Evolutionary conservation across 2,329 filamentous ascomycete genomes (phyloP).

Genomic region (Penicillium sp.): DNA sequence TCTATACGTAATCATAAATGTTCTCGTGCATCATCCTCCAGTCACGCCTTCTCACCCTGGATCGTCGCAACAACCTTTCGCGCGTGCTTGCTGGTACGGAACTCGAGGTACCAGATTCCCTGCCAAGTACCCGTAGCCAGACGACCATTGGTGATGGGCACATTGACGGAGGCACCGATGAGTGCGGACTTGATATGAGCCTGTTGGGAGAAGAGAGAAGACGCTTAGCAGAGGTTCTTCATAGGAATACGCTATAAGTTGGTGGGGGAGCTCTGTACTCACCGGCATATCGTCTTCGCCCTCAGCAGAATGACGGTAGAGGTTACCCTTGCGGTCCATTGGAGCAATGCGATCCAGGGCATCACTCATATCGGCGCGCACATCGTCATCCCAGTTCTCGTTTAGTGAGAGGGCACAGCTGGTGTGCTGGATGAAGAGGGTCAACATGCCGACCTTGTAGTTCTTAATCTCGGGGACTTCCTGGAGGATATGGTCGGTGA

Average conservation of each 20-base stretch:
- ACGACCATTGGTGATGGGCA: constrained; percentile 86
- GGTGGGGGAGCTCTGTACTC: background rate
- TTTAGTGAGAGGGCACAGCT: constrained; percentile 89
- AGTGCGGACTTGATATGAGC: constrained; percentile 93
- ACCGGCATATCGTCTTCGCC: constrained; percentile 92
- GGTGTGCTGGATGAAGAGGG: constrained; percentile 95
- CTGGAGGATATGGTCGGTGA: constrained; percentile 74
- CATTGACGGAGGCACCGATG: constrained; percentile 83
- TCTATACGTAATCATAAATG: constrained; percentile 28
- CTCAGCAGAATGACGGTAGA: constrained; percentile 88
- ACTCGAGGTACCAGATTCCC: constrained; percentile 94
- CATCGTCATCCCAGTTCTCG: constrained; percentile 86
- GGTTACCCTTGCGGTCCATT: constrained; percentile 71
- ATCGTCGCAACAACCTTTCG: constrained; percentile 90
- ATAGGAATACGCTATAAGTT: too few species aligned
- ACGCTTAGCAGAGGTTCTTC: background rate
- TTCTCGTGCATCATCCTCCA: constrained; percentile 10
- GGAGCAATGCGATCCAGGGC: constrained; percentile 89
- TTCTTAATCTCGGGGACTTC: constrained; percentile 77
- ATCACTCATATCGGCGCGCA: constrained; percentile 92
- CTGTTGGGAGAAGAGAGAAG: constrained; percentile 42
- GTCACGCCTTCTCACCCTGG: constrained; percentile 73
- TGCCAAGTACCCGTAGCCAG: constrained; percentile 68
- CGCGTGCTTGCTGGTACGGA: constrained; percentile 74
- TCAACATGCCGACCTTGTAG: constrained; percentile 84